phyloP scores from a whole-genome alignment of 1,284 basidiomycete species.

The Heterobasidion annosum region DNA sequence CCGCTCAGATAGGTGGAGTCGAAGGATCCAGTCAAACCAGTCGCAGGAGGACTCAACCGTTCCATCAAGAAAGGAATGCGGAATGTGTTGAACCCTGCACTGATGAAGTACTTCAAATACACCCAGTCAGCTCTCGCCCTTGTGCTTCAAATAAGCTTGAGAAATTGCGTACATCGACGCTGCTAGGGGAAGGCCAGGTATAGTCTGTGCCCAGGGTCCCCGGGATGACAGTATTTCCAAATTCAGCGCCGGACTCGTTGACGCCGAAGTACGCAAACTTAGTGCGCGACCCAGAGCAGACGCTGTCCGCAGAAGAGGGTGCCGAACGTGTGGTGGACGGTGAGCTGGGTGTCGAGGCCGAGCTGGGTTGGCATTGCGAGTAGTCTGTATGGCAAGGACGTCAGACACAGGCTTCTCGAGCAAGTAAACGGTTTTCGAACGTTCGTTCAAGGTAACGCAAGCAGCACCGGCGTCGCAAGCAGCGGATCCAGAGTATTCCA shows the following conservation, averaged over 20 bases:
- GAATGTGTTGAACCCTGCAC: slow-evolving; percentile 54
- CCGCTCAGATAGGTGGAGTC: slow-evolving; percentile 42
- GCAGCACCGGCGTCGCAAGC: slow-evolving; percentile 17
- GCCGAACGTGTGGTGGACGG: slow-evolving; percentile 5
- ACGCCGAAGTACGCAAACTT: slow-evolving; percentile 60
- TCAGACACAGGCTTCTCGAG: background rate
- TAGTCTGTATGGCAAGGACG: slow-evolving; percentile 15
- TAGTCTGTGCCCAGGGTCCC: slow-evolving; percentile 39
- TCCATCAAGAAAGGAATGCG: slow-evolving; percentile 53
- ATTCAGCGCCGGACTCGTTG: slow-evolving; percentile 52
- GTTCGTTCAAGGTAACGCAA: slow-evolving; percentile 17
- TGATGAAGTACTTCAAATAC: slow-evolving; percentile 35
- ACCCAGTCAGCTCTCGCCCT: background rate
- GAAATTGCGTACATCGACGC: slow-evolving; percentile 28
- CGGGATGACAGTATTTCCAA: slow-evolving; percentile 37
- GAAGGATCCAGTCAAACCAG: slow-evolving; percentile 44
- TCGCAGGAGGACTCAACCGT: slow-evolving; percentile 40
- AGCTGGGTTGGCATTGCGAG: slow-evolving; percentile 18
- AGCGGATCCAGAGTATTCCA: slow-evolving; percentile 18
- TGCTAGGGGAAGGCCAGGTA: slow-evolving; percentile 37
- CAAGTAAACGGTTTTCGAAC: slow-evolving; percentile 7
- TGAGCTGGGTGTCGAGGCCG: slow-evolving; percentile 7
- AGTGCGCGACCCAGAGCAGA: slow-evolving; percentile 19
- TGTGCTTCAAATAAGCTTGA: background rate
- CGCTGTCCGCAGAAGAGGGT: slow-evolving; percentile 3